A percentile compares a stretch with the other conserved stretches of the same genome.
Conservation (phyloP, 768 basidiomycete species). For the Phlebiopsis flavidoalba region DNA sequence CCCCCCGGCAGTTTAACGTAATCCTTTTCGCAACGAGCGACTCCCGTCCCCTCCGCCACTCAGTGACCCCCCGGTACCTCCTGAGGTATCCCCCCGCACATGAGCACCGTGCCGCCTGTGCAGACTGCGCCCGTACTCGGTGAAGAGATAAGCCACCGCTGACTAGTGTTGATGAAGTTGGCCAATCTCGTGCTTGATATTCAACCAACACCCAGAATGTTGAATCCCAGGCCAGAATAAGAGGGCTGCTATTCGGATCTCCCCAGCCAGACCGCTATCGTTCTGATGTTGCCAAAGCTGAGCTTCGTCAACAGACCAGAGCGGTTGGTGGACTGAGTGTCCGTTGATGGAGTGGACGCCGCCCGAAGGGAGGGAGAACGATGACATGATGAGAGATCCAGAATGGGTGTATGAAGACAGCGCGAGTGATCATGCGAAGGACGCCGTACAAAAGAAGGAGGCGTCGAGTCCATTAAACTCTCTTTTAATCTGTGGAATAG, state of each 20-base stretch:
- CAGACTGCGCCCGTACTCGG: conserved; percentile 66
- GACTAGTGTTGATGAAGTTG: conserved; percentile 75
- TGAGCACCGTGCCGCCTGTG: conserved; percentile 86
- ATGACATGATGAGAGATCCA: conserved; percentile 90
- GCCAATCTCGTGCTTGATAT: conserved; percentile 76
- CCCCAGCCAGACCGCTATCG: no score
- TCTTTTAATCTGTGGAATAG: conserved; percentile 51
- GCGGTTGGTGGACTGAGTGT: conserved; percentile 40
- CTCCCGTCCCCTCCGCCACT: no score
- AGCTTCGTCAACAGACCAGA: conserved; percentile 59
- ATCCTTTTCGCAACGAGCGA: no score
- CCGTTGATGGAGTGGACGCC: conserved; percentile 53
- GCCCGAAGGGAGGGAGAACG: conserved; percentile 80
- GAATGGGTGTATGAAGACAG: conserved; percentile 84
- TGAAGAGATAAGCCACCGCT: conserved; percentile 73
- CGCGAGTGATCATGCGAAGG: conserved; percentile 75
- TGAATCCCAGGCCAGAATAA: conserved; percentile 71
- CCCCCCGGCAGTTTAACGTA: no score
- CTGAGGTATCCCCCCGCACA: conserved; percentile 85
- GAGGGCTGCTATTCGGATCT: conserved; percentile 83
- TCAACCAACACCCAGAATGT: conserved; percentile 82
- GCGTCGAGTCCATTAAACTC: conserved; percentile 87
- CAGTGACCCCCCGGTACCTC: conserved; percentile 75
- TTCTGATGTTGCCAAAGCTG: conserved; percentile 73
- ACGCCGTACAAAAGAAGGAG: conserved; percentile 93